Conservation (phyloP, 192 early-diverging fungal genomes). For the Coemansia sp. region DNA sequence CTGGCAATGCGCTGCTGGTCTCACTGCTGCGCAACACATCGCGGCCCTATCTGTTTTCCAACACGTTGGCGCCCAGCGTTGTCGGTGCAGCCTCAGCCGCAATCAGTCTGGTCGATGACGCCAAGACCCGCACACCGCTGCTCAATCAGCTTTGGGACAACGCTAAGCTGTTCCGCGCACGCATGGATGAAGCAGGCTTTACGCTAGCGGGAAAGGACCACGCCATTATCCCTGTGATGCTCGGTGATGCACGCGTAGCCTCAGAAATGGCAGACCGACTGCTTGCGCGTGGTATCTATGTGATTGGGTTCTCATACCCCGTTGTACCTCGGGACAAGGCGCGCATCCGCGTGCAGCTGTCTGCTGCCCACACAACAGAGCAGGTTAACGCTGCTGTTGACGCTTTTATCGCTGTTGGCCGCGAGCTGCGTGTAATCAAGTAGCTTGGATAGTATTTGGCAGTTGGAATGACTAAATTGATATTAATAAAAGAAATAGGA, state of each 20-base stretch:
- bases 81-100: constrained; percentile 57
- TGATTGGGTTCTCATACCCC: constrained; percentile 62
- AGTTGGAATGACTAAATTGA: not conserved
- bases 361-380: constrained; percentile 52
- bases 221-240: constrained; percentile 61
- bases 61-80: constrained; percentile 58
- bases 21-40: constrained; percentile 55
- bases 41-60: constrained; percentile 61
- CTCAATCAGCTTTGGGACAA: constrained; percentile 61
- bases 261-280: constrained; percentile 56
- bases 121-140: constrained; percentile 42
- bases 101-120: constrained; percentile 56
- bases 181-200: constrained; percentile 63
- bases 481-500: constrained; percentile 7
- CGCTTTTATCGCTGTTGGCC: constrained; percentile 57
- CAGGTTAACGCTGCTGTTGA: constrained; percentile 57
- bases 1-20: constrained; percentile 45
- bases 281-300: constrained; percentile 57
- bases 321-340: constrained; percentile 60
- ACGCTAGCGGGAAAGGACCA: constrained; percentile 62
- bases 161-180: constrained; percentile 60
- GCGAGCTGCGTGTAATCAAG: constrained; percentile 41
- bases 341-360: constrained; percentile 60
- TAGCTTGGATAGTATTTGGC: not conserved
- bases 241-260: constrained; percentile 58